Evolutionary conservation across 2,329 filamentous ascomycete species (phyloP), one percentile per base, ranked within the genome.

Genomic region (Aureobasidium sp.): DNA sequence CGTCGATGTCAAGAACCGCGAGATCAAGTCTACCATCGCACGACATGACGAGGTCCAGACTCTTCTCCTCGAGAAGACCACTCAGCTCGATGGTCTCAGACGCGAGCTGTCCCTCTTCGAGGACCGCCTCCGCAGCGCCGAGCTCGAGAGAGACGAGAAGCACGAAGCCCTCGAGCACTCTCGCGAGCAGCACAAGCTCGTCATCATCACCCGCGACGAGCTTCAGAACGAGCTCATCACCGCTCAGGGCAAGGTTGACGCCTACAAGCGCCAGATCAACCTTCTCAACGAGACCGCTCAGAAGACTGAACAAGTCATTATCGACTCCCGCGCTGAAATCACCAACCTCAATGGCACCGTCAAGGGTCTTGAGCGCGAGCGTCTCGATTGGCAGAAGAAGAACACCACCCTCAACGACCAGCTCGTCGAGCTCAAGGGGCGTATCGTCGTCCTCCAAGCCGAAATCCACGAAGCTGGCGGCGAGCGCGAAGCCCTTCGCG

Each of bases 141-240:
- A 70, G 50, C 63, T 67, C 5, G 68, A 69, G 41, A 60, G 68
- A 15, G 57, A 65, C 51, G 66, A 69, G 23, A 57, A 69, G 48
- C 65, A 64, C 42, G 65, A 67, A 36, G 64, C 63, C 9, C 61
- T 70, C 17, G 67, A 71, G 56, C 64, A 66, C 39, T 65, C 62
- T 41, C 67, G 68, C 13, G 68, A 71, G 42, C 66, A 70, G 44
- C 62, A 68, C 20, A 69, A 68, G 36, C 63, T 62, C 10, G 48
- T 68, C 60, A 65, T 68, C 64, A 57, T 68, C 50, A 67, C 71
- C 52, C 61, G 68, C 17, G 69, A 71, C 48, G 64, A 68, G 48
- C 58, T 68, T 37, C 64, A 63, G 41, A 70, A 70, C 39, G 70
- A 72, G 29, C 63, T 70, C 26, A 66, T 65, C 26, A 65, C 62